Conservation (phyloP, 1,139 yeast species). For the Candida sanyaensis region DNA sequence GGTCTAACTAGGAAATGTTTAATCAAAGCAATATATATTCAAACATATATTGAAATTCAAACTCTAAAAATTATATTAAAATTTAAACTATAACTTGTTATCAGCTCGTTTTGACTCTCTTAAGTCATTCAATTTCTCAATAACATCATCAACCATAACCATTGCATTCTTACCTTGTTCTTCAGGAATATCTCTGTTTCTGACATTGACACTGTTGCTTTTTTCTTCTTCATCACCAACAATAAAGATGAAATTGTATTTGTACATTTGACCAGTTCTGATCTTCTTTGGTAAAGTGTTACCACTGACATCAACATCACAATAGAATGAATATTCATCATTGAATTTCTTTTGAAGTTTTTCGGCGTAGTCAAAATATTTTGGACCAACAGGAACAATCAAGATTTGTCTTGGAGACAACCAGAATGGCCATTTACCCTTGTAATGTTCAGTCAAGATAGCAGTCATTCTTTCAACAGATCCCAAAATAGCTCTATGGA, state of each 20-base stretch:
- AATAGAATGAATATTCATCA: slow-evolving; percentile 72
- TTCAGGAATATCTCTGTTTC: slow-evolving; percentile 83
- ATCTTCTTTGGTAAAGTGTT: slow-evolving; percentile 96
- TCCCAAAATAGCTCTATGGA: slow-evolving; percentile 97
- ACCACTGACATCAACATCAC: slow-evolving; percentile 91
- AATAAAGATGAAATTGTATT: slow-evolving; percentile 90
- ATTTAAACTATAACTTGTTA: slow-evolving; percentile 47
- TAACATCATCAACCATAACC: slow-evolving; percentile 67
- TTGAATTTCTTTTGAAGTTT: slow-evolving; percentile 66
- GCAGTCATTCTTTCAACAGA: slow-evolving; percentile 99
- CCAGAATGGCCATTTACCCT: slow-evolving; percentile 99
- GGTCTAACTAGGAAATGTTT: too few relatives aligned
- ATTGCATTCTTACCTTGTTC: slow-evolving; percentile 92
- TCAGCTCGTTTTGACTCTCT: slow-evolving; percentile 71
- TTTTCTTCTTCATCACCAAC: slow-evolving; percentile 93
- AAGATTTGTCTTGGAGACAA: slow-evolving; percentile 94
- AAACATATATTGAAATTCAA: neutral
- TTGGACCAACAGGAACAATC: slow-evolving; percentile 95
- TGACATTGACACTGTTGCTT: slow-evolving; percentile 78
- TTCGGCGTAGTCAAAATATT: slow-evolving; percentile 86
- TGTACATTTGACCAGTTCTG: slow-evolving; percentile 90
- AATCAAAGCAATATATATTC: neutral
- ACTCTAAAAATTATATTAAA: too few relatives aligned
- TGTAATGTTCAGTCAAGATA: slow-evolving; percentile 92
- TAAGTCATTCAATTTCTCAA: slow-evolving; percentile 63